Percentiles rank a stretch among this genome's conserved stretches.
These are phyloP conservation scores for Zygoascus flipseniorum DNA, from an alignment of 805 yeast species.

Conservation along the genomic window DNA sequence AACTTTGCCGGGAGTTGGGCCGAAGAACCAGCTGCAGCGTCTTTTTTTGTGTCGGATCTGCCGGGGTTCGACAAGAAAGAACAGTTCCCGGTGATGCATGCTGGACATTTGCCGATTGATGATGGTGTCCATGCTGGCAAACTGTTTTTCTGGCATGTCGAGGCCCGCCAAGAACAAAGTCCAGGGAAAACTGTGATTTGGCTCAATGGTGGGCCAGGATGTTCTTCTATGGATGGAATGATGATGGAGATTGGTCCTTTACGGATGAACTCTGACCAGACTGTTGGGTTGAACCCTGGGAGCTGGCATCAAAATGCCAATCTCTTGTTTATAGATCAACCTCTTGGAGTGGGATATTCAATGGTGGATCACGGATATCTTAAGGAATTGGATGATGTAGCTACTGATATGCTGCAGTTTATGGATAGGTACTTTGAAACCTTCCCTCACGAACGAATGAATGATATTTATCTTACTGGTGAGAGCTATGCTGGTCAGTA, in stretches of 20 bases:
- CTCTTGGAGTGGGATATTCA: slow-evolving; percentile 89
- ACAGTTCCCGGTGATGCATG: slow-evolving; percentile 37
- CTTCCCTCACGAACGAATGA: slow-evolving; percentile 62
- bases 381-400: slow-evolving; percentile 37
- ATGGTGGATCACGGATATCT: slow-evolving; percentile 40
- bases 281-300: slow-evolving; percentile 50
- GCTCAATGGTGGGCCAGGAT: slow-evolving; percentile 98
- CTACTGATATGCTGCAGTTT: slow-evolving; percentile 55
- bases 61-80: slow-evolving; percentile 25
- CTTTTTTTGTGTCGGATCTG: slow-evolving; percentile 24
- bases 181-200: slow-evolving; percentile 46
- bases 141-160: slow-evolving; percentile 72
- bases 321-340: slow-evolving; percentile 85
- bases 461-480: slow-evolving; percentile 76
- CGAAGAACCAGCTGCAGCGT: slow-evolving; percentile 13
- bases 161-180: slow-evolving; percentile 20
- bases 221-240: slow-evolving; percentile 97
- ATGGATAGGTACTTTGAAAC: slow-evolving; percentile 54
- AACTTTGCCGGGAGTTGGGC: too few relatives aligned
- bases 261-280: slow-evolving; percentile 41
- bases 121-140: slow-evolving; percentile 45
- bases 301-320: slow-evolving; percentile 80
- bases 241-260: slow-evolving; percentile 88
- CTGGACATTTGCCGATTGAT: slow-evolving; percentile 50
- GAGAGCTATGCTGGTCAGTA: slow-evolving; percentile 98